Base-by-base conservation (phyloP, 208 protist species). In the Leishmania mexicana region DNA sequence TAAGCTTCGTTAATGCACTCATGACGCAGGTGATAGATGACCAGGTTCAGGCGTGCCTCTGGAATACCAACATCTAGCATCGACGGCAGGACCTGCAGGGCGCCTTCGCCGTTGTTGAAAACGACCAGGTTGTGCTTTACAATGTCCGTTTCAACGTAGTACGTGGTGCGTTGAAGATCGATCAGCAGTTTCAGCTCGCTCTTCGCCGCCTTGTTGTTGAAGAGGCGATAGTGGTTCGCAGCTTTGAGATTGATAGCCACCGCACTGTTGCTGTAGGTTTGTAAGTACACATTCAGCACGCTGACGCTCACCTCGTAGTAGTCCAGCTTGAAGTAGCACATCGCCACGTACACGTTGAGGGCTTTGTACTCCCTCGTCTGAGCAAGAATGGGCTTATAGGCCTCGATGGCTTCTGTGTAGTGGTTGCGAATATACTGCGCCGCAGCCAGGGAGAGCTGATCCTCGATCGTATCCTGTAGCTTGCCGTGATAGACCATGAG, bases 321-420 rank as follows among this genome's bases (percentile, higher is more conserved):
- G 86, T 99, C 98, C 60, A 99, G 94, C 87, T 99, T 99, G 89
- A 99, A 99, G 90, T 99, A 99, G 89, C 98, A 99, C 86, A 99
- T 94, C 7, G 98, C 98, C 38, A 99, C 89, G 85, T 99, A 99
- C 21, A 99, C 96, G 81, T 99, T 97, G 2, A 99, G 90, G 1
- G 98, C 97, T 0, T 95, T 73, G 81, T 96, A 99, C 75, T 99
- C 96, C 17, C 93, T 90, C 51, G 98, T 97, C 75, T 99, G 96
- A 31, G 99, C 84, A 17, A 99, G 87, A 62, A 99, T 95, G 40
- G 95, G 92, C 87, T 99, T 99, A 96, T 99, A 99, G 65, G 99
- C 97, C 62, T 99, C 98, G 54, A 98, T 99, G 5, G 99, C 98
- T 80, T 99, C 97, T 78, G 99, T 94, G 87, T 93, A 99, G 83